These are phyloP conservation scores for Cryptococcus sp. DNA, from an alignment of 1,284 basidiomycete genomes.

Conservation along the genomic window DNA sequence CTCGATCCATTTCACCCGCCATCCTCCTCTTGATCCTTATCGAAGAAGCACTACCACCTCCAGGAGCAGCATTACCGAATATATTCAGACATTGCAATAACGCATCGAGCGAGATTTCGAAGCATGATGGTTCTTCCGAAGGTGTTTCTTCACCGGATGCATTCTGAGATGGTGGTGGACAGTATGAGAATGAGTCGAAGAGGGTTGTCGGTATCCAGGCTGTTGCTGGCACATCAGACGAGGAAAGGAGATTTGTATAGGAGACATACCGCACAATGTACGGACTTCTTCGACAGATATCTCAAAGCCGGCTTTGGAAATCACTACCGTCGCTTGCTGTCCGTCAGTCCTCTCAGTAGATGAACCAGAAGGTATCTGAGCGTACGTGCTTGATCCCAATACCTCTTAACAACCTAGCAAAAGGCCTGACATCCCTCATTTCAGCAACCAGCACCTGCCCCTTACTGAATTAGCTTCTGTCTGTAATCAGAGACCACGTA, in stretches of 20 bases:
- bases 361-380: neutral
- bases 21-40: slow-evolving; percentile 20
- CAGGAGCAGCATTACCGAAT: slow-evolving; percentile 69
- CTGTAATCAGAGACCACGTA: no score
- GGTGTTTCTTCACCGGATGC: slow-evolving; percentile 26
- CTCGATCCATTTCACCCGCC: slow-evolving; percentile 50
- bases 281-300: slow-evolving; percentile 82
- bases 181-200: slow-evolving; percentile 71
- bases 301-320: slow-evolving; percentile 67
- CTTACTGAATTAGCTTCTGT: no score
- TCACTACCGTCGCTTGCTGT: slow-evolving; percentile 72
- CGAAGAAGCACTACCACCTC: neutral
- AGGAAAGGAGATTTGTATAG: slow-evolving; percentile 3
- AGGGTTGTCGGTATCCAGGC: slow-evolving; percentile 76
- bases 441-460: slow-evolving; percentile 62
- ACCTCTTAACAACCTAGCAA: slow-evolving; percentile 68
- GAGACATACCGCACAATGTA: slow-evolving; percentile 62
- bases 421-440: slow-evolving; percentile 70
- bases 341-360: no score
- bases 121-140: slow-evolving; percentile 50
- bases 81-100: slow-evolving; percentile 86
- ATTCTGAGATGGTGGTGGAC: slow-evolving; percentile 46
- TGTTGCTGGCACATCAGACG: slow-evolving; percentile 55
- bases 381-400: slow-evolving; percentile 68
- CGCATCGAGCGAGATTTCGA: slow-evolving; percentile 76